A percentile compares a stretch with the other conserved stretches of the same genome.
These are phyloP conservation scores for Chaetomium tenue DNA, from an alignment of 495 filamentous ascomycete genomes.

Conservation along the genomic window DNA sequence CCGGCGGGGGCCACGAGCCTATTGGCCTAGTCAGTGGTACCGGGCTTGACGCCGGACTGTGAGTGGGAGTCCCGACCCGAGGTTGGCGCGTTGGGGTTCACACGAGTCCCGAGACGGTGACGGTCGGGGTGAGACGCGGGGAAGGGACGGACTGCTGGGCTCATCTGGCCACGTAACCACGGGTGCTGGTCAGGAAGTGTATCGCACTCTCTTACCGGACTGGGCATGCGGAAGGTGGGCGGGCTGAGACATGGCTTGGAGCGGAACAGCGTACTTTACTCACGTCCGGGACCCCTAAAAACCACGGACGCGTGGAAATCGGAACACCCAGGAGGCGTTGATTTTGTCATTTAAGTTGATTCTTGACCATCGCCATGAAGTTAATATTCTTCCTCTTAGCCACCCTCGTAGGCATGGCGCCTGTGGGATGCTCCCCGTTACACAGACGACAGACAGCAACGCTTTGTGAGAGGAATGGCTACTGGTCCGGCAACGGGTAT, in stretches of 20 bases:
- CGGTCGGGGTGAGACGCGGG: slow-evolving; percentile 1
- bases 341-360: not conserved
- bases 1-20: not conserved
- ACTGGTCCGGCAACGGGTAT: slow-evolving; percentile 37
- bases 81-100: not conserved
- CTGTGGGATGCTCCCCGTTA: not conserved
- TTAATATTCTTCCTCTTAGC: not conserved
- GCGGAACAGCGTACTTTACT: not conserved
- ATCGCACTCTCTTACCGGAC: not conserved
- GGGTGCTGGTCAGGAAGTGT: not conserved
- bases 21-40: slow-evolving; percentile 1
- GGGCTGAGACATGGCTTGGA: slow-evolving; percentile 8
- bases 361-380: not conserved
- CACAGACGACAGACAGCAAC: slow-evolving; percentile 17
- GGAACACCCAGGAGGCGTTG: not conserved
- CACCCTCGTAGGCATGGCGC: not conserved
- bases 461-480: slow-evolving; percentile 43
- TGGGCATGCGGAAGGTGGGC: not conserved
- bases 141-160: not conserved
- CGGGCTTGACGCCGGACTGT: not conserved
- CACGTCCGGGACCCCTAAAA: not conserved
- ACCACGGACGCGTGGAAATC: not conserved
- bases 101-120: slow-evolving; percentile 3
- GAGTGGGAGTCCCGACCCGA: slow-evolving; percentile 1
- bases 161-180: slow-evolving; percentile 8